A percentile compares a stretch with the other conserved stretches of the same genome.
These are phyloP conservation scores for Glutinoglossum americanum DNA, from an alignment of 495 filamentous ascomycete genomes.

Conservation along the genomic window DNA sequence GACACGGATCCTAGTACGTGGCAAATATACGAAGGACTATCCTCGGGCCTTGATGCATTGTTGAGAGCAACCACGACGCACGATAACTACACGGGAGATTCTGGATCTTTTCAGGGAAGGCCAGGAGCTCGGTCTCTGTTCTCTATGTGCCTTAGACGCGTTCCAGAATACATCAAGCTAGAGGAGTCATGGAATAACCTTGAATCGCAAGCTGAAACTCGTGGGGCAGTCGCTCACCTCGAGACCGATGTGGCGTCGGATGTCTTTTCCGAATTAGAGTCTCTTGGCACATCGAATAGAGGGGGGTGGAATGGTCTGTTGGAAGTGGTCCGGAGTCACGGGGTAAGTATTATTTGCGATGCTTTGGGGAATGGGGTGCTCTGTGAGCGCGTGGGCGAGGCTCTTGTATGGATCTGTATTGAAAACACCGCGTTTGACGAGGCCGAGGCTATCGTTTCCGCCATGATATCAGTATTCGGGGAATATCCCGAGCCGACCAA, in stretches of 20 bases:
- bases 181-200: constrained; percentile 2
- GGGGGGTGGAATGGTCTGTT: constrained; percentile 44
- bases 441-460: constrained; percentile 19
- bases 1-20: neutral
- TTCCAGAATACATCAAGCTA: constrained; percentile 1
- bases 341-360: constrained; percentile 32
- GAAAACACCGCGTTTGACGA: constrained; percentile 19
- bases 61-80: neutral
- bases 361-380: constrained; percentile 30
- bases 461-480: constrained; percentile 1
- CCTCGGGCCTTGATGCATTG: neutral
- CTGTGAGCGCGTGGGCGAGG: constrained; percentile 17
- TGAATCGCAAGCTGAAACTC: neutral
- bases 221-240: neutral
- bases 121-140: constrained; percentile 4
- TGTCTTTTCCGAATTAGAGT: constrained; percentile 46
- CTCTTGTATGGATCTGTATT: constrained; percentile 23
- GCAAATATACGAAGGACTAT: constrained; percentile 3
- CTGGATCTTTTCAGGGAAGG: neutral
- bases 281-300: constrained; percentile 26
- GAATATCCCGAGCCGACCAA: neutral
- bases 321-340: constrained; percentile 43
- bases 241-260: neutral
- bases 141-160: constrained; percentile 1
- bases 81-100: neutral